phyloP scores from a whole-genome alignment of 164 flowering plant species.

The Stephania japonica region DNA sequence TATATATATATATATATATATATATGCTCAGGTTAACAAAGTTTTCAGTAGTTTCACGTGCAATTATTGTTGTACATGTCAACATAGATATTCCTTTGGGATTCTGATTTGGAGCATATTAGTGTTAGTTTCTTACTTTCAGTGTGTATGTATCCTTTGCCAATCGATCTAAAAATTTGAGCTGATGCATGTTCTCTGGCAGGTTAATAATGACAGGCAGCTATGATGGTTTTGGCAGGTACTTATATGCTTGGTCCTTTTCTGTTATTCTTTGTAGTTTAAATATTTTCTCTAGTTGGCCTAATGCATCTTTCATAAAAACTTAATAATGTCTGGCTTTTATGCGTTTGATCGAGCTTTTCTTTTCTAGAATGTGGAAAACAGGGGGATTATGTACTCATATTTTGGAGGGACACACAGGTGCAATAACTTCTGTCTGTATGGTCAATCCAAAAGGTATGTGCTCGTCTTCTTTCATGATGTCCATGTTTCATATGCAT shows the following conservation, averaged over 20 bases:
- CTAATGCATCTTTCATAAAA: neutral
- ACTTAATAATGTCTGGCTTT: slow-evolving; percentile 6
- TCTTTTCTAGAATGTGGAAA: slow-evolving; percentile 66
- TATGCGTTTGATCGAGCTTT: neutral
- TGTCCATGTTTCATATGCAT: neutral
- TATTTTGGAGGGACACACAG: slow-evolving; percentile 73
- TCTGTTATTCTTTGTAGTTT: neutral
- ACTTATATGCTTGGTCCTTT: slow-evolving; percentile 1
- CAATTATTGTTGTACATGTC: neutral
- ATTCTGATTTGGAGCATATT: no score
- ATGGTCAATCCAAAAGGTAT: slow-evolving; percentile 55
- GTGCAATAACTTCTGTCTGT: slow-evolving; percentile 64
- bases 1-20: no score
- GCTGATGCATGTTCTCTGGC: slow-evolving; percentile 20
- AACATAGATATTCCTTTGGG: neutral
- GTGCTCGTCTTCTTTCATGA: neutral
- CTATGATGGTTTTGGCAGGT: slow-evolving; percentile 93
- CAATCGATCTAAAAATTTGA: neutral
- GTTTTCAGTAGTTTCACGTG: neutral
- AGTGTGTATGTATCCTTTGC: neutral
- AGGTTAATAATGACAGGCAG: slow-evolving; percentile 89
- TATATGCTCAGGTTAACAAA: no score
- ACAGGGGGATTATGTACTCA: slow-evolving; percentile 67
- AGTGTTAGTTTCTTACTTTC: neutral
- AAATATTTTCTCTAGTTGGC: neutral